Percentiles rank a stretch among this genome's conserved stretches.
Evolutionary conservation across 345 rosid genomes (phyloP).

Genomic region (Ailanthus altissimus): DNA sequence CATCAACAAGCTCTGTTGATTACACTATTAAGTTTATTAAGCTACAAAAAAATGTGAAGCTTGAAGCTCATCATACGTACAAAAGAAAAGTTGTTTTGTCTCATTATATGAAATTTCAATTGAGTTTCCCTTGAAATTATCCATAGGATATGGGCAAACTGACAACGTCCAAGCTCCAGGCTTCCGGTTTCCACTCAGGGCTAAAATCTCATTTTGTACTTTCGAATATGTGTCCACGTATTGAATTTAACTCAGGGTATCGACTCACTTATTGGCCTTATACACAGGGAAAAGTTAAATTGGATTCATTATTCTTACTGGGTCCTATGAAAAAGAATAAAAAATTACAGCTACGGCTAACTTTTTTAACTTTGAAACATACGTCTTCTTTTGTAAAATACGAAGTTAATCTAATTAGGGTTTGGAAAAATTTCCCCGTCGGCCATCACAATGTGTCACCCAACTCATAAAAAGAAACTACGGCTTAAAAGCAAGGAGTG

Average conservation of each 20-base stretch:
- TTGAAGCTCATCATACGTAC: background rate
- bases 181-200: background rate
- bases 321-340: background rate
- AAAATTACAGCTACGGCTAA: background rate
- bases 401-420: background rate
- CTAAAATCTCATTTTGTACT: background rate
- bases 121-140: background rate
- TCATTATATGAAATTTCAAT: constrained; percentile 5
- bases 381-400: background rate
- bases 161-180: background rate
- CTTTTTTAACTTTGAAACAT: background rate
- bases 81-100: background rate
- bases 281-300: background rate
- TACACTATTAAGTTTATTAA: background rate
- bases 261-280: no score
- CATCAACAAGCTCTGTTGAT: background rate
- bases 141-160: background rate
- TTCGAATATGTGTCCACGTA: background rate
- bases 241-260: background rate
- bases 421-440: no score
- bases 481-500: background rate
- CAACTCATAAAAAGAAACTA: background rate
- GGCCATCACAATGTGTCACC: background rate
- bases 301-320: background rate
- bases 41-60: background rate